Base-by-base conservation (phyloP, 352 stramenopile species). In the Globisporangium paddicum region DNA sequence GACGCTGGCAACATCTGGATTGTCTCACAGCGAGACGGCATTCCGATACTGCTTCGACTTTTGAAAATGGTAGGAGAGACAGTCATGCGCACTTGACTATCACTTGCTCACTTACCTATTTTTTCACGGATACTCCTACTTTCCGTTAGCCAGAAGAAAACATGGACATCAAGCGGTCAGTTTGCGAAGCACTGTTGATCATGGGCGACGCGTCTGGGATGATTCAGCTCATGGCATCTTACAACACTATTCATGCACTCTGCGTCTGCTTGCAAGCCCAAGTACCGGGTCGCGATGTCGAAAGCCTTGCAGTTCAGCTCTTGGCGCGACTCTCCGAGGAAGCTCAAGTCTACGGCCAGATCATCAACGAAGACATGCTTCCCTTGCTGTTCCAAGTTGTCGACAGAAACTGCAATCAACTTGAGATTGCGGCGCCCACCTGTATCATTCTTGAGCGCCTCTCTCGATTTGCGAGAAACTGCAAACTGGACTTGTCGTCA, bases 391-490 rank as follows among this genome's bases (percentile, higher is more conserved):
- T 90, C 38, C 59, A 60, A 42, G 50, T 75, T 3, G 51, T 96
- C 21, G 75, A 91, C 21, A 77, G 79, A 25, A 79, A 90, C 26
- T 64, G 61, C 10, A 79, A 78, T 18, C 60, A 71, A 0, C 44
- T 77, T 18, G 82, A 95, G 21, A 75, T 86, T 1, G 63, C 73
- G 13, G 58, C 61, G 0, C 63, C 69, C 0, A 65, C 79, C 1
- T 91, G 86, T 26, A 63, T 77, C 8, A 82, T 96, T 4, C 63
- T 97, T 5, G 87, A 90, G 26, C 68, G 76, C 3, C 47, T 96
- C 13, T 85, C 83, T 1, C 70, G 76, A 16, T 89, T 89, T 67
- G 78, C 82, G 3, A 48, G 63, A 9, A 50, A 75, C 10, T 84
- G 79, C 41, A 81, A 77, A 23, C 55, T 90, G 23, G 82, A 90